Evolutionary conservation across 106 monocot genomes (phyloP), one percentile per base, ranked within the genome.

Genomic region (Chionographis japonica): DNA sequence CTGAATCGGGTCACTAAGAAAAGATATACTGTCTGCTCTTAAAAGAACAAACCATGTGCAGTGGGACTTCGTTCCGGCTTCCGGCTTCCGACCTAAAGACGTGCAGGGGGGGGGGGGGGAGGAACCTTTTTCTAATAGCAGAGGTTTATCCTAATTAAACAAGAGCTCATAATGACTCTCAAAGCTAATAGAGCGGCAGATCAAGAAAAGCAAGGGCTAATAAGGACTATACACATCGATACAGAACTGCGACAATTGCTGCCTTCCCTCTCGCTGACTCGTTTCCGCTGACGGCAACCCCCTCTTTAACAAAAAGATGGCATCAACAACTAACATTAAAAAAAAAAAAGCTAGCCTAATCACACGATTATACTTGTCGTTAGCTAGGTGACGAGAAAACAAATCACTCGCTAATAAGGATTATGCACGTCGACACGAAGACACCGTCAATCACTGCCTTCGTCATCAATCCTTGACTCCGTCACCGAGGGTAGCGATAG

Each of bases 341-440:
- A 27, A 27, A 27, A 0, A 27, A 27, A 27, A 27, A 27, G 27
- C 27, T 27, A 27, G 27, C 27, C 27, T 27, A 27, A 27, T 27
- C 27, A 27, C 27, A 27, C 27, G 1, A 27, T 27, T 27, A 27
- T 27, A 27, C 27, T 27, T 27, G 27, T 27, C 57, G 8, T 54
- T 68, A 56, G 42, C 41, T 57, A 40, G 41, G 2, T 4, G 56
- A 68, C 39, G 38, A 37, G 15, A 54, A 67, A 67, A 41, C 42
- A 46, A 63, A 54, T 4, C 56, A 57, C 9, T 56, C 56, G 19
- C 18, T 20, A 7, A 2, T 42, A 3, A 42, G 55, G 42, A 40
- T 17, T 18, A 41, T 16, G 56, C 39, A 3, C 20, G 19, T 68
- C 2, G 68, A 57, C 54, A 17, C 8, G 42, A 57, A 56, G 18